Evolutionary conservation across 2,329 filamentous ascomycete species (phyloP).

Genomic region (Dothideomycetes sp.): DNA sequence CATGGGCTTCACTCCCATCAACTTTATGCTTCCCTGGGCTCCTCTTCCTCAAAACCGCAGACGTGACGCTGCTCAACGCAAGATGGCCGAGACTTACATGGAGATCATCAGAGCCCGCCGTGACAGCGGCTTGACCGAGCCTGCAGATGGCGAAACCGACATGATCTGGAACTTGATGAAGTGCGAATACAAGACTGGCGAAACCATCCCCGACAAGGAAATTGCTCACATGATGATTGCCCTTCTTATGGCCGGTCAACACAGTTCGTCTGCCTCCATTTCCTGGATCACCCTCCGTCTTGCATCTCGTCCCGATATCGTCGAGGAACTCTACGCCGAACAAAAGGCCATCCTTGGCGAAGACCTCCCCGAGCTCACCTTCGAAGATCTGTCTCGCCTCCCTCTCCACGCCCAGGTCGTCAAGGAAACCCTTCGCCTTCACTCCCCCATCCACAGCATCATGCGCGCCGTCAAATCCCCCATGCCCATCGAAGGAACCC

Average conservation of each 20-base stretch:
- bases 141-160: conserved; percentile 45
- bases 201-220: conserved; percentile 68
- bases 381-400: conserved; percentile 69
- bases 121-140: conserved; percentile 31
- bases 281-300: conserved; percentile 80
- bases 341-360: conserved; percentile 65
- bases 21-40: conserved; percentile 83
- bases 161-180: conserved; percentile 90
- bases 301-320: conserved; percentile 64
- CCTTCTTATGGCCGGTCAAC: conserved; percentile 83
- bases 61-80: conserved; percentile 69
- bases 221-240: conserved; percentile 92
- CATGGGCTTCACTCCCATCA: conserved; percentile 80
- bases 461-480: conserved; percentile 85
- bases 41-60: conserved; percentile 81
- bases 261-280: conserved; percentile 75
- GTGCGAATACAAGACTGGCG: conserved; percentile 75
- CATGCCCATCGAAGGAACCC: conserved; percentile 73
- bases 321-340: conserved; percentile 75
- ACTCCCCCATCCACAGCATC: conserved; percentile 91
- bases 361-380: conserved; percentile 64
- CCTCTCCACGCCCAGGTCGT: conserved; percentile 76
- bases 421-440: conserved; percentile 84
- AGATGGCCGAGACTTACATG: conserved; percentile 73
- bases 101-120: conserved; percentile 70